phyloP scores from a whole-genome alignment of 371 early-diverging fungal species.

The Syncephalastrum sp. region DNA sequence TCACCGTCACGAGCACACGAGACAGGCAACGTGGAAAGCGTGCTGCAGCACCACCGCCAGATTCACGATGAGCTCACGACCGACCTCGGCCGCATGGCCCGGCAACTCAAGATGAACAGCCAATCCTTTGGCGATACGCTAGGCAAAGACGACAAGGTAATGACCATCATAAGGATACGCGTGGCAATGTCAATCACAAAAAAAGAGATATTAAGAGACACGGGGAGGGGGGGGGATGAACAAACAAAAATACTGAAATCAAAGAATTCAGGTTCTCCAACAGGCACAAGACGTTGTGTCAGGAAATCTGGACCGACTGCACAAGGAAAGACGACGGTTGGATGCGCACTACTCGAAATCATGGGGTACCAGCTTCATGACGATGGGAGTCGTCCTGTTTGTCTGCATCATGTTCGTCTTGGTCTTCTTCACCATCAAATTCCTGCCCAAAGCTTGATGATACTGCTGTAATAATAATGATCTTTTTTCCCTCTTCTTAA shows the following conservation, averaged over 20 bases:
- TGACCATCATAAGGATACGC: background rate
- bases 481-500: no score
- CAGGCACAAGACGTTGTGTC: slow-evolving; percentile 55
- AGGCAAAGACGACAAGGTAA: slow-evolving; percentile 56
- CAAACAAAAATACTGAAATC: background rate
- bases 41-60: slow-evolving; percentile 64
- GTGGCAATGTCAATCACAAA: no score
- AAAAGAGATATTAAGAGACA: no score
- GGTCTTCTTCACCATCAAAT: slow-evolving; percentile 67
- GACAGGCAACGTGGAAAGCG: slow-evolving; percentile 47
- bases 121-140: slow-evolving; percentile 60
- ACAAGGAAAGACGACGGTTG: slow-evolving; percentile 54
- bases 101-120: slow-evolving; percentile 64
- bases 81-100: slow-evolving; percentile 66
- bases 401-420: slow-evolving; percentile 67
- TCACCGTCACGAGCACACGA: slow-evolving; percentile 24
- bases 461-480: no score
- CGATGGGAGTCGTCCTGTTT: slow-evolving; percentile 58
- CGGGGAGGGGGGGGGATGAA: no score
- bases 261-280: slow-evolving; percentile 28
- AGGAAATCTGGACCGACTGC: slow-evolving; percentile 48
- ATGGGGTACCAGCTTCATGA: slow-evolving; percentile 72
- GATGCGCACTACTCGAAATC: slow-evolving; percentile 57
- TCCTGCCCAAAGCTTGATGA: slow-evolving; percentile 60
- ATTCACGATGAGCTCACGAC: slow-evolving; percentile 68